These are phyloP conservation scores for Dichotomopilus funicola DNA, from an alignment of 2,329 filamentous ascomycete species.

Conservation along the genomic window DNA sequence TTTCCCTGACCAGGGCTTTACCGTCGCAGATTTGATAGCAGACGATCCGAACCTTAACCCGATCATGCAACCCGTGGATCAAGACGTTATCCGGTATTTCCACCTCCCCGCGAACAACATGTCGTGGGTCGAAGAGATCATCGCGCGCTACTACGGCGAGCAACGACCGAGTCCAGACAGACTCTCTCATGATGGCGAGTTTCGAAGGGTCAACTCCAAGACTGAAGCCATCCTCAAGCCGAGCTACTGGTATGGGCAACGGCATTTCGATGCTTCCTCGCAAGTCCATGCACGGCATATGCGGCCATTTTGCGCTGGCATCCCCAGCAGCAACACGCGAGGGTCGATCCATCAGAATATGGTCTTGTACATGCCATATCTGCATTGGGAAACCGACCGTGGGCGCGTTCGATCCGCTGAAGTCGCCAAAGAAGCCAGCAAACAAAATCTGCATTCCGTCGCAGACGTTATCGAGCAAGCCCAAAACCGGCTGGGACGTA, in stretches of 20 bases:
- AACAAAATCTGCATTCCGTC: conserved; percentile 12
- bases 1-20: conserved; percentile 18
- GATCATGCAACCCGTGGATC: conserved; percentile 13
- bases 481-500: conserved; percentile 13
- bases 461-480: conserved; percentile 17
- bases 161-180: conserved; percentile 7
- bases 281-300: conserved; percentile 32
- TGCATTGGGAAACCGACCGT: conserved; percentile 37
- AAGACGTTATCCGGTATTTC: conserved; percentile 17
- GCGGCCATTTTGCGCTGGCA: conserved; percentile 29
- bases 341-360: conserved; percentile 21
- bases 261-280: conserved; percentile 22
- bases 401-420: conserved; percentile 26
- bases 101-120: conserved; percentile 24
- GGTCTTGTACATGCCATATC: conserved; percentile 27
- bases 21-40: conserved; percentile 16
- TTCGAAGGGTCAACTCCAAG: conserved; percentile 3
- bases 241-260: conserved; percentile 31
- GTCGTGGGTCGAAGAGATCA: conserved; percentile 19
- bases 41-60: conserved; percentile 14
- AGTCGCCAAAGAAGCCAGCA: conserved; percentile 23
- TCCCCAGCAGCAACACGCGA: conserved; percentile 22
- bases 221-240: conserved; percentile 18
- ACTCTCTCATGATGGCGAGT: background rate
- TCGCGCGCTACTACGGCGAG: conserved; percentile 22